Percentiles rank a stretch among this genome's conserved stretches.
phyloP scores from a whole-genome alignment of 2,329 filamentous ascomycete species.

The Westerdykella aurantiaca region DNA sequence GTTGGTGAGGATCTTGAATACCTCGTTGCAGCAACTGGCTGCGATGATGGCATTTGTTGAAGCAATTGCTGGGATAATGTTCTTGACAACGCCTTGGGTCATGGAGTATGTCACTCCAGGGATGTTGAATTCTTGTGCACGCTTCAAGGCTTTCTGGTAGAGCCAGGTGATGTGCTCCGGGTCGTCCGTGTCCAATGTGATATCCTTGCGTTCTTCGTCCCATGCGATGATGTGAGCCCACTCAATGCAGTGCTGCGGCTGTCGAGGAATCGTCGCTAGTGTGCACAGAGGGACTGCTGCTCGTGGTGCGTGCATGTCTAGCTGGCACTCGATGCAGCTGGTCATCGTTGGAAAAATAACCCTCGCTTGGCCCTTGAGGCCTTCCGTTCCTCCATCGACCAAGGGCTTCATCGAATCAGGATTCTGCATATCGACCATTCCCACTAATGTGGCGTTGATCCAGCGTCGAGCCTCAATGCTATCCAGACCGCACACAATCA shows the following conservation, averaged over 20 bases:
- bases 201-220: constrained; percentile 67
- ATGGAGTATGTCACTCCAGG: constrained; percentile 88
- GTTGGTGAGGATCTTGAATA: constrained; percentile 83
- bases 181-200: constrained; percentile 87
- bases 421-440: constrained; percentile 79
- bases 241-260: constrained; percentile 96
- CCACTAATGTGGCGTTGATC: constrained; percentile 93
- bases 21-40: constrained; percentile 92
- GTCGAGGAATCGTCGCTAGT: constrained; percentile 88
- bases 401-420: constrained; percentile 85
- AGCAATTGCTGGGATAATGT: constrained; percentile 97
- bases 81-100: constrained; percentile 97
- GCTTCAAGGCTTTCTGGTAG: constrained; percentile 73
- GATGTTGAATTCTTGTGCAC: constrained; percentile 85
- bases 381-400: constrained; percentile 94
- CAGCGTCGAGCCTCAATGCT: constrained; percentile 96
- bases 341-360: constrained; percentile 90
- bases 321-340: constrained; percentile 95
- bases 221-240: constrained; percentile 99
- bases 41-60: constrained; percentile 97
- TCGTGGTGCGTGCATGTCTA: constrained; percentile 97
- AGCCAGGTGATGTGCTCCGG: constrained; percentile 98
- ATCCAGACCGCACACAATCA: constrained; percentile 90
- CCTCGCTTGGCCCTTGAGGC: constrained; percentile 94
- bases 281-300: constrained; percentile 96